Base-by-base conservation (phyloP, 345 rosid species). In the Bretschneidera sinensis region DNA sequence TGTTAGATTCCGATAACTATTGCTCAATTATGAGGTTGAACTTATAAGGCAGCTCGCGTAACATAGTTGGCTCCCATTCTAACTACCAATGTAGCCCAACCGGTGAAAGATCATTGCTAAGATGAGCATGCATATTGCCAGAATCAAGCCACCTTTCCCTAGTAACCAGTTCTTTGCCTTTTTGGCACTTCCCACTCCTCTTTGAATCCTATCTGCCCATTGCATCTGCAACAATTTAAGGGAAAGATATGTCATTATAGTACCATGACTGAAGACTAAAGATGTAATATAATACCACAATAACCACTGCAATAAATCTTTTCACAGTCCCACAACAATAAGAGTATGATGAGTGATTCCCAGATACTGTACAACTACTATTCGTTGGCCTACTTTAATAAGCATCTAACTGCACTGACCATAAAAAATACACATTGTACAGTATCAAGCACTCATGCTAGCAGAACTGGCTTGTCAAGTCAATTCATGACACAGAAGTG, bases 121-220 rank as follows among this genome's bases (percentile, higher is more conserved):
- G 57, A 95, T 51, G 67, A 95, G 92, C 75, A 95, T 85, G 71
- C 82, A 73, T 57, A 95, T 64, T 0, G 96, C 99, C 48, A 91
- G 64, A 20, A 88, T 81, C 88, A 91, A 69, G 52, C 96, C 99
- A 0, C 86, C 81, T 72, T 75, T 81, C 15, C 97, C 97, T 0
- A 95, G 81, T 66, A 95, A 64, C 97, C 97, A 95, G 62, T 85
- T 88, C 87, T 94, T 94, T 47, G 91, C 85, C 75, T 85, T 91
- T 79, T 70, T 88, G 0, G 81, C 88, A 51, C 80, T 78, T 64
- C 81, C 85, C 0, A 82, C 87, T 71, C 92, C 97, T 33, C 74
- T 91, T 70, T 86, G 96, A 51, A 84, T 74, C 74, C 85, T 74
- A 77, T 86, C 96, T 7, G 85, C 92, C 99, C 97, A 94, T 66